Evolutionary conservation across 2,329 filamentous ascomycete species (phyloP), one percentile per base, ranked within the genome.

Genomic region (Westerdykella aurantiaca): DNA sequence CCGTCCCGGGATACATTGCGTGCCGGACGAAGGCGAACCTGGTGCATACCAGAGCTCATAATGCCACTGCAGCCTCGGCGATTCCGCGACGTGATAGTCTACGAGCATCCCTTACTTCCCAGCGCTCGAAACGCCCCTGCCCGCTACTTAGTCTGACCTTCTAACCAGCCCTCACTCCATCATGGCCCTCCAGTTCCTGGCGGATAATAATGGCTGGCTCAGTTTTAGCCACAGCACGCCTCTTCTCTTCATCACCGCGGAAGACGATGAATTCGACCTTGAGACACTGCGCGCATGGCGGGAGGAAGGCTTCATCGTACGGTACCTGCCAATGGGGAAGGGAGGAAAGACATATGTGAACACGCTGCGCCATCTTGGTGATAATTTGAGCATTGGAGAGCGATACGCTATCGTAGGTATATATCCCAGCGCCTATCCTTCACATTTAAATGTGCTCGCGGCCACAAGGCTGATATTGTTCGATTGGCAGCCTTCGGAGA

Each of bases 331-430:
- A 2, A 59, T 73, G 49, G 66, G 69, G 6, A 73, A 76, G 31
- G 72, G 75, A 13, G 74, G 75, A 14, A 66, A 69, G 44, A 63
- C 67, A 37, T 75, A 72, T 40, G 64, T 72, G n/a, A 61, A 68
- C 38, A 64, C 64, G 42, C 56, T 83, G 44, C 72, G 75, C 48
- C 64, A 67, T 14, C 62, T 78, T 31, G 75, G 75, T 41, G 76
- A 80, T 34, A 69, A 71, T 9, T 75, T 81, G 50, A 69, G 72
- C 12, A 69, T 82, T 31, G 78, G 80, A 18, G 79, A 81, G 58
- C 74, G 76, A 46, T 85, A 81, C 61, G 80, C 75, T 3, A 76
- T 83, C 51, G 73, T 83, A 60, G 79, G 79, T 82, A 71, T 46
- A 63, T 50, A 42, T 25, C 50, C 62, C n/a, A 35, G 33, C 13